A percentile compares a stretch with the other conserved stretches of the same genome.
These are phyloP conservation scores for Leishmania mexicana DNA, from an alignment of 208 protist genomes.

Conservation along the genomic window DNA sequence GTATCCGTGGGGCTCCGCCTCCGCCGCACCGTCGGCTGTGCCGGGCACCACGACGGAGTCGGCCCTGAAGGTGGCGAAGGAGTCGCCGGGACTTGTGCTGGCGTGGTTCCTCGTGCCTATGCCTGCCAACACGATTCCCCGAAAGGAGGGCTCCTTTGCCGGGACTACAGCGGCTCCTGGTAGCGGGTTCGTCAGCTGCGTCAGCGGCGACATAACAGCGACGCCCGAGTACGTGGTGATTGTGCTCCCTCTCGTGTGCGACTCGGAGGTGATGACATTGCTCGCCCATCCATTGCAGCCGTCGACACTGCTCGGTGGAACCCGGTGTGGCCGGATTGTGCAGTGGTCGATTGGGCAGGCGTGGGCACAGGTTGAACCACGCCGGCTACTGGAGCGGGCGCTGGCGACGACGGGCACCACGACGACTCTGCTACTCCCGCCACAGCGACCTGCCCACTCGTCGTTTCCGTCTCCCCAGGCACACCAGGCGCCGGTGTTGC, in stretches of 20 bases:
- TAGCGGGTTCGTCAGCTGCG: not conserved
- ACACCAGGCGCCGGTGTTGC: constrained; percentile 59
- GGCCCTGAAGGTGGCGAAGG: constrained; percentile 14
- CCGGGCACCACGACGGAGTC: constrained; percentile 24
- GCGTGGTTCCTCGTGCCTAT: constrained; percentile 49
- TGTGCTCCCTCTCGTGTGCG: constrained; percentile 58
- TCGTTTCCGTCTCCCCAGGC: constrained; percentile 69
- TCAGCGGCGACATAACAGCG: not conserved
- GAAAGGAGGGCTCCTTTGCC: constrained; percentile 27
- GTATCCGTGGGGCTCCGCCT: constrained; percentile 41
- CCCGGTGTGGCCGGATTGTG: constrained; percentile 55
- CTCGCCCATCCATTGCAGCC: constrained; percentile 44
- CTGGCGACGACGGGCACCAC: constrained; percentile 44
- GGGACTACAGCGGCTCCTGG: constrained; percentile 10
- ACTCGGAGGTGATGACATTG: constrained; percentile 51
- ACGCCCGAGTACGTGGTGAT: constrained; percentile 35
- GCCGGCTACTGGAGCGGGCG: constrained; percentile 40
- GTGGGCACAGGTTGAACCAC: constrained; percentile 31
- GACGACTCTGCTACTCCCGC: constrained; percentile 35
- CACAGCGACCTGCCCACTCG: constrained; percentile 42
- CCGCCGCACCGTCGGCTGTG: constrained; percentile 6
- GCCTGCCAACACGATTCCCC: constrained; percentile 2
- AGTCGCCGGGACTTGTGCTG: constrained; percentile 50
- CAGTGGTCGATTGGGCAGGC: constrained; percentile 37
- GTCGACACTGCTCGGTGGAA: constrained; percentile 47